A percentile compares a stretch with the other conserved stretches of the same genome.
Conservation (phyloP, 352 stramenopile genomes). For the Phytophthora sp. region DNA sequence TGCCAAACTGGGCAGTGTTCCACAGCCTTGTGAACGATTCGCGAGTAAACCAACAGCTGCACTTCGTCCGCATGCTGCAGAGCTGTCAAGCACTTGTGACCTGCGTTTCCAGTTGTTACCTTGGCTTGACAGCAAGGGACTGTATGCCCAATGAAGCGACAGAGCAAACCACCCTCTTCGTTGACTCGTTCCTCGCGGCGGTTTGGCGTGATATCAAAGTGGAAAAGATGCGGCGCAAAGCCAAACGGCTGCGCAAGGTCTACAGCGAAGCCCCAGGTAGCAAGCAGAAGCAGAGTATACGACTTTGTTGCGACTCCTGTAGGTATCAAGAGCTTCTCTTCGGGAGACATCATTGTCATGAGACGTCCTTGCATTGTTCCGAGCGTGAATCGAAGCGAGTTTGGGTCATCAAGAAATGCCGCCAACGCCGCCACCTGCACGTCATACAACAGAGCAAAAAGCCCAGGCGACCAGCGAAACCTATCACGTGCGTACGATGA, state of each 20-base stretch:
- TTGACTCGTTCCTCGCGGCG: conserved; percentile 38
- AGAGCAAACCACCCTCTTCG: conserved; percentile 41
- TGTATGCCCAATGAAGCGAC: conserved; percentile 42
- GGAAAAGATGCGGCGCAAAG: conserved; percentile 47
- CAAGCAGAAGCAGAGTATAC: conserved; percentile 45
- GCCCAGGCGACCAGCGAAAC: conserved; percentile 38
- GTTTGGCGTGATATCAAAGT: conserved; percentile 47
- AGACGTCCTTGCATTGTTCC: conserved; percentile 56
- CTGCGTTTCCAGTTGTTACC: conserved; percentile 4
- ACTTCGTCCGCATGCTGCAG: conserved; percentile 36
- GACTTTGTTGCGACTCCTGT: conserved; percentile 32
- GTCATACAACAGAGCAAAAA: conserved; percentile 57
- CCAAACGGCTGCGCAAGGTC: conserved; percentile 42
- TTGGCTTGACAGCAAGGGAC: conserved; percentile 47
- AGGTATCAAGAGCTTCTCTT: conserved; percentile 41
- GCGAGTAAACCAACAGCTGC: conserved; percentile 49
- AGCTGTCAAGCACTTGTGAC: conserved; percentile 28
- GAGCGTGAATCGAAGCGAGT: conserved; percentile 41
- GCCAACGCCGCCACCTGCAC: conserved; percentile 49
- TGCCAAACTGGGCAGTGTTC: conserved; percentile 34
- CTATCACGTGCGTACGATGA: conserved; percentile 28
- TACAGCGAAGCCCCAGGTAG: conserved; percentile 33
- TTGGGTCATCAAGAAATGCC: conserved; percentile 52
- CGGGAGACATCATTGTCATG: conserved; percentile 46
- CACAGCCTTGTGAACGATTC: conserved; percentile 38